Conservation (phyloP, 345 rosid species). For the Gossypium stocksii region DNA sequence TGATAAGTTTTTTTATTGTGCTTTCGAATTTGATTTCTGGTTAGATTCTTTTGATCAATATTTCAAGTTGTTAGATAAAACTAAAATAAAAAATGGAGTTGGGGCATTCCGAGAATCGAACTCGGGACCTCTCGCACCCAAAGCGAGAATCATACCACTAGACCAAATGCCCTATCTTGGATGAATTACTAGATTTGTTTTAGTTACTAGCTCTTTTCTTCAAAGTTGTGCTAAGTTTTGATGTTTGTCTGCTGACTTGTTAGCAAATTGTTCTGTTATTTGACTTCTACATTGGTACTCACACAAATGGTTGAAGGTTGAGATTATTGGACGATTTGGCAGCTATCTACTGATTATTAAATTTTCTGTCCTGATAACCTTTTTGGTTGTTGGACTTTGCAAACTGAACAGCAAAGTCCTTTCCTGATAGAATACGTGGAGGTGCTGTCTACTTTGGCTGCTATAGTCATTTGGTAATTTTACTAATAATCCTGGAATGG, state of each 20-base stretch:
- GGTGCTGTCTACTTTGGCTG: not conserved
- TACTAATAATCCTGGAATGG: not conserved
- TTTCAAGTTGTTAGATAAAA: not conserved
- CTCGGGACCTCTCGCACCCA: slow-evolving; percentile 86
- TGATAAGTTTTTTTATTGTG: not conserved
- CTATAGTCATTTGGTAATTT: not conserved
- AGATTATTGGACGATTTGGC: not conserved
- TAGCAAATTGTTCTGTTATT: not conserved
- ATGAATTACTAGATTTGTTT: not conserved
- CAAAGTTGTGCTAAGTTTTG: not conserved
- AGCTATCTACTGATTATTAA: not conserved
- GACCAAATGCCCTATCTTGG: slow-evolving; percentile 61
- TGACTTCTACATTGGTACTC: not conserved
- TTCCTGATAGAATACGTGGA: not conserved
- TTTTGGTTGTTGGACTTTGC: not conserved
- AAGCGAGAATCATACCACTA: slow-evolving; percentile 89
- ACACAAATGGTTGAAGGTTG: not conserved
- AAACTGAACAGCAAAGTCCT: not conserved
- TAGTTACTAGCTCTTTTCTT: not conserved
- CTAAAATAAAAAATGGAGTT: not conserved
- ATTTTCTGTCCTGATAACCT: not conserved
- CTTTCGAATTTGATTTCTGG: not conserved
- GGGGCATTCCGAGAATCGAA: slow-evolving; percentile 55
- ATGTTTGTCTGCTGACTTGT: not conserved
- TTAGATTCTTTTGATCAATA: not conserved